Conservation (phyloP, 2,329 filamentous ascomycete species). For the Grosmannia penicillata region DNA sequence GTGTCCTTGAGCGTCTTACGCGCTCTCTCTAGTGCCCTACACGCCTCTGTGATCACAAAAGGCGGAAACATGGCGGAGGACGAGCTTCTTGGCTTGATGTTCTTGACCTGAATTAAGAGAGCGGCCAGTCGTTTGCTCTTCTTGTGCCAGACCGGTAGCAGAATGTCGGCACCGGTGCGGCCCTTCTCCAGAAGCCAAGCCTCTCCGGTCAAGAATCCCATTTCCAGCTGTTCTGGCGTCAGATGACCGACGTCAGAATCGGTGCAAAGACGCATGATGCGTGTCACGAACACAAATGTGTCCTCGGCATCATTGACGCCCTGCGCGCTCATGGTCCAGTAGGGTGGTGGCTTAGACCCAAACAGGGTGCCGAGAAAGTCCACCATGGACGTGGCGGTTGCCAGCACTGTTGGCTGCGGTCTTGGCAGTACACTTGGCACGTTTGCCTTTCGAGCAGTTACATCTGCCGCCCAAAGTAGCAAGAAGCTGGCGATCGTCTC, state of each 20-base stretch:
- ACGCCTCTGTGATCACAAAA: neutral
- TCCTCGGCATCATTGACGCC: neutral
- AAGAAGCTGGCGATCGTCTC: neutral
- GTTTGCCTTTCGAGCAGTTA: neutral
- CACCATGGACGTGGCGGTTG: neutral
- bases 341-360: neutral
- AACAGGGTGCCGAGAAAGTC: neutral
- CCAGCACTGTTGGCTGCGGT: neutral
- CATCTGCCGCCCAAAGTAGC: neutral
- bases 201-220: neutral
- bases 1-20: neutral
- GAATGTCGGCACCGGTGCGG: neutral
- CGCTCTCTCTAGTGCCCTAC: neutral
- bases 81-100: neutral
- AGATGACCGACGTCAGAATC: neutral
- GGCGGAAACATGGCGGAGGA: neutral
- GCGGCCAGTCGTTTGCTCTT: slow-evolving; percentile 1
- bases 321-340: neutral
- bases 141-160: neutral
- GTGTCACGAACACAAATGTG: neutral
- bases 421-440: neutral
- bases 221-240: neutral
- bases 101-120: slow-evolving; percentile 1
- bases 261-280: slow-evolving; percentile 1
- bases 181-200: slow-evolving; percentile 2